Evolutionary conservation across 2,329 filamentous ascomycete genomes (phyloP).

Genomic region (Xylogone sp.): DNA sequence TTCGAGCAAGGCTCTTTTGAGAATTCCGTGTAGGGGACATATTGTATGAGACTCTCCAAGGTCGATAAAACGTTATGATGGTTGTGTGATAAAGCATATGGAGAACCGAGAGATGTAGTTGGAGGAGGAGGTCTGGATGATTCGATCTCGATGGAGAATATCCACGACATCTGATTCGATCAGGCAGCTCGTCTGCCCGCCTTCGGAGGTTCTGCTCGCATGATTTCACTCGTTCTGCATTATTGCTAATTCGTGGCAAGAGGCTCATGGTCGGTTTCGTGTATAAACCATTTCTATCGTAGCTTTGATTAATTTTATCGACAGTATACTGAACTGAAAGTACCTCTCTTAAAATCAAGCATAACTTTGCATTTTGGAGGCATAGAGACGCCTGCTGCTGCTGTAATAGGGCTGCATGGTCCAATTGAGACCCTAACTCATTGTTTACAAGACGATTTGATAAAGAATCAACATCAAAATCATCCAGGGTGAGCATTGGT

Average conservation of each 20-base stretch:
- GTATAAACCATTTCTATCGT: conserved; percentile 70
- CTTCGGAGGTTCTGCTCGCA: conserved; percentile 74
- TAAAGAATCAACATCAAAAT: conserved; percentile 77
- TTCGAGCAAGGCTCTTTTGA: not conserved
- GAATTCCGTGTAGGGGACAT: not conserved
- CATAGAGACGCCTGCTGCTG: conserved; percentile 77
- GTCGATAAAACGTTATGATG: conserved; percentile 77
- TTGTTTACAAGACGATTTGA: conserved; percentile 61
- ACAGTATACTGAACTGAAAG: conserved; percentile 87
- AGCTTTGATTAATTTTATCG: conserved; percentile 68
- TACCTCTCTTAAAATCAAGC: conserved; percentile 82
- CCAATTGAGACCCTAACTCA: conserved; percentile 65
- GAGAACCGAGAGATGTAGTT: conserved; percentile 72
- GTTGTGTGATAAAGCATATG: conserved; percentile 92
- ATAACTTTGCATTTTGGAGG: conserved; percentile 83
- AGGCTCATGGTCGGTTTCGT: conserved; percentile 65
- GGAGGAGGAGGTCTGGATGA: conserved; percentile 51
- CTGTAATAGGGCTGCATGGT: conserved; percentile 70
- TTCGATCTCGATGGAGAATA: conserved; percentile 53
- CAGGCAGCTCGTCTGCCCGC: conserved; percentile 70
- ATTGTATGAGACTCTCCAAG: conserved; percentile 21
- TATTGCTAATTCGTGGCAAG: conserved; percentile 72
- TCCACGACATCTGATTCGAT: conserved; percentile 64
- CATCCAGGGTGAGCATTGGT: conserved; percentile 75
- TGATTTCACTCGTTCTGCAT: conserved; percentile 68